Conservation (phyloP, 2,329 filamentous ascomycete genomes). For the Monosporascus sp. region DNA sequence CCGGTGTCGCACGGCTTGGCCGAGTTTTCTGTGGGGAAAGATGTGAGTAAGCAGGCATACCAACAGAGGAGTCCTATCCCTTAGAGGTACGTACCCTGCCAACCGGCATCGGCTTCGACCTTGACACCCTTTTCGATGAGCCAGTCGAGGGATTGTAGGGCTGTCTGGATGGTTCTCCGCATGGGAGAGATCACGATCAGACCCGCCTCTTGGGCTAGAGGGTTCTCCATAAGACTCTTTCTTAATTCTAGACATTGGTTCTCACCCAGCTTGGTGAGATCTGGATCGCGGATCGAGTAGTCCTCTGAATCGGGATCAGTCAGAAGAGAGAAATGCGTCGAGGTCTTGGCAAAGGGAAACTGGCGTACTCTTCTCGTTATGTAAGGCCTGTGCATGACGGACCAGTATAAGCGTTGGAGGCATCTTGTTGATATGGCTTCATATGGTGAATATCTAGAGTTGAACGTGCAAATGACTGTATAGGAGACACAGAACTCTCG, state of each 20-base stretch:
- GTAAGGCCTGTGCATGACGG: constrained; percentile 75
- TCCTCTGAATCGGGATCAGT: constrained; percentile 33
- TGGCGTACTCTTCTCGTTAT: constrained; percentile 49
- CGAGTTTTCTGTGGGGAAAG: constrained; percentile 43
- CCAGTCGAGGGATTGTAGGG: constrained; percentile 53
- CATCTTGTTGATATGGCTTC: constrained; percentile 43
- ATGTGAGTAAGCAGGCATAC: constrained; percentile 21
- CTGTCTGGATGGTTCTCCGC: constrained; percentile 61
- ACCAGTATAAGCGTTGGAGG: constrained; percentile 68
- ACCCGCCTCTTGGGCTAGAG: constrained; percentile 39
- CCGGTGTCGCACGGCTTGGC: constrained; percentile 59
- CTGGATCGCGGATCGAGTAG: constrained; percentile 45
- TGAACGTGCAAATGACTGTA: background rate
- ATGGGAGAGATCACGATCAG: constrained; percentile 61
- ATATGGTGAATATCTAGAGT: background rate
- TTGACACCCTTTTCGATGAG: constrained; percentile 49
- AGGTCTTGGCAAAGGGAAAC: background rate
- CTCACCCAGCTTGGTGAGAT: constrained; percentile 43
- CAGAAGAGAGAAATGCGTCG: constrained; percentile 9
- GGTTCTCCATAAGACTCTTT: constrained; percentile 34
- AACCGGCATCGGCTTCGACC: constrained; percentile 54
- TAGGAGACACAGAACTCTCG: too few relatives aligned
- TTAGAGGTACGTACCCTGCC: constrained; percentile 50
- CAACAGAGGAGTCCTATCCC: background rate
- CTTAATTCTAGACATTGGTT: constrained; percentile 43